Conservation (phyloP, 441 rosid genomes). For the Populus hybrid region DNA sequence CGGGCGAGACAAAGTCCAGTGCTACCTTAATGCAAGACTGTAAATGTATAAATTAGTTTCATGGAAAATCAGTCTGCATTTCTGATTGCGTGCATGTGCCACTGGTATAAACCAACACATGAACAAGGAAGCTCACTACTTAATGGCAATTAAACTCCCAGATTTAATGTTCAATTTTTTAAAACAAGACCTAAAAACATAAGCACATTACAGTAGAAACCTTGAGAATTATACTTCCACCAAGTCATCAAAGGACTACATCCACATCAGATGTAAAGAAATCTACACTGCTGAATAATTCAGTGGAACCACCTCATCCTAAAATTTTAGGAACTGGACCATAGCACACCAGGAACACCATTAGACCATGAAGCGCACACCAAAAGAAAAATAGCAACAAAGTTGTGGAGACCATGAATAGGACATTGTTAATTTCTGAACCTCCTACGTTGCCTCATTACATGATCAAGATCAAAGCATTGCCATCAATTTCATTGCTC, state of each 20-base stretch:
- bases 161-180: background rate
- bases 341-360: too few relatives aligned
- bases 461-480: background rate
- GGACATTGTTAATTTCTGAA: background rate
- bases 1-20: constrained; percentile 26
- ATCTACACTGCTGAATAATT: background rate
- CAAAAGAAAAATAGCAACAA: background rate
- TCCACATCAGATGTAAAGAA: background rate
- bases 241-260: background rate
- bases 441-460: too few relatives aligned
- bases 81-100: background rate
- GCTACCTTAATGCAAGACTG: constrained; percentile 29
- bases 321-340: background rate
- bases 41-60: background rate
- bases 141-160: background rate
- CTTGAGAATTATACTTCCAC: background rate
- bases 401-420: background rate
- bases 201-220: too few relatives aligned
- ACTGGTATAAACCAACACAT: background rate
- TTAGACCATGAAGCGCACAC: too few relatives aligned
- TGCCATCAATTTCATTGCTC: background rate
- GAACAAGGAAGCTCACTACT: background rate
- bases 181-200: background rate
- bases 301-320: background rate
- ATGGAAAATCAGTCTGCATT: background rate